These are phyloP conservation scores for Abelmoschus esculentus DNA, from an alignment of 345 rosid species.

Conservation along the genomic window DNA sequence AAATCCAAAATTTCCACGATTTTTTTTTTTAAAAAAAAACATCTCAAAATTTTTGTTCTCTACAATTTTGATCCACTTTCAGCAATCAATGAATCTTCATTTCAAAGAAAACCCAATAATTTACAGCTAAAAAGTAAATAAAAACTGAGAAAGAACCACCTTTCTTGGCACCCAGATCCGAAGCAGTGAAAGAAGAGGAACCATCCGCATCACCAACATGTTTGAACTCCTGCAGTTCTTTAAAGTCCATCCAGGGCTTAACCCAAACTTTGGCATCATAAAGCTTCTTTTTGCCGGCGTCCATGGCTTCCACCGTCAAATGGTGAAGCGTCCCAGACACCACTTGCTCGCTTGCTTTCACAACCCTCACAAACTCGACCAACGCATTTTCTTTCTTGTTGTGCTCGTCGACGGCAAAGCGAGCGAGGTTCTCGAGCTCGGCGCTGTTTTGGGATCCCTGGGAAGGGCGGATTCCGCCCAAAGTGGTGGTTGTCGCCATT, in stretches of 20 bases:
- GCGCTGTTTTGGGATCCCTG: constrained; percentile 47
- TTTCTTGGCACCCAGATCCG: constrained; percentile 76
- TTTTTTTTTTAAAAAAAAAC: neutral
- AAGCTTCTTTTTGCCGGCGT: constrained; percentile 77
- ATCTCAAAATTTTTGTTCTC: neutral
- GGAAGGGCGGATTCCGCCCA: constrained; percentile 61
- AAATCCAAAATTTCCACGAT: no score
- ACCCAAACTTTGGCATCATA: constrained; percentile 93
- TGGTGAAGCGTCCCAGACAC: constrained; percentile 87
- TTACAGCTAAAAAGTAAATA: neutral
- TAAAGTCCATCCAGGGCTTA: constrained; percentile 83
- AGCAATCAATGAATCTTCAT: neutral
- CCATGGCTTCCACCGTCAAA: constrained; percentile 72
- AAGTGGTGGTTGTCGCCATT: constrained; percentile 38
- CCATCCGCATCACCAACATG: constrained; percentile 53
- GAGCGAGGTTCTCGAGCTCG: constrained; percentile 55
- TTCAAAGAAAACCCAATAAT: neutral
- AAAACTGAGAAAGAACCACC: constrained; percentile 25
- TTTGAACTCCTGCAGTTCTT: constrained; percentile 86
- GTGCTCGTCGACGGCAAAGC: constrained; percentile 92
- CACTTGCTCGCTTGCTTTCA: constrained; percentile 81
- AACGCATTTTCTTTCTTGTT: constrained; percentile 81
- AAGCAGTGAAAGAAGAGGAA: constrained; percentile 44
- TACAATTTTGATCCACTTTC: neutral
- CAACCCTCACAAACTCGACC: constrained; percentile 82